These are phyloP conservation scores for Solanum sejunctum DNA, from an alignment of 257 asterid genomes.

Conservation along the genomic window DNA sequence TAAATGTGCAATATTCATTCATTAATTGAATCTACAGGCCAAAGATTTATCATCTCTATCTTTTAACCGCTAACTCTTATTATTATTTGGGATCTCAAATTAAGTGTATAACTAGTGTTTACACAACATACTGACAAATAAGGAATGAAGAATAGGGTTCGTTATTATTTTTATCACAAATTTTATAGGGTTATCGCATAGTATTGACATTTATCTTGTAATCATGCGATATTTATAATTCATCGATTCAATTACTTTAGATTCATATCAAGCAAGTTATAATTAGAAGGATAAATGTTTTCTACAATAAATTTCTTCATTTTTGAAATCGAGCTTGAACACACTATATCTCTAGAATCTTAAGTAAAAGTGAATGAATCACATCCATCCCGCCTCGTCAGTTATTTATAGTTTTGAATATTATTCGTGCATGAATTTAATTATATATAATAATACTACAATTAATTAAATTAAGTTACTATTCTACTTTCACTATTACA, in stretches of 20 bases:
- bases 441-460: not conserved
- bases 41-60: no score
- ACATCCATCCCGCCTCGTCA: not conserved
- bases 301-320: not conserved
- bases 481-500: not conserved
- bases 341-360: not conserved
- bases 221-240: not conserved
- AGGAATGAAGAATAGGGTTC: not conserved
- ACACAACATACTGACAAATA: not conserved
- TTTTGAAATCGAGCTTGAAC: not conserved
- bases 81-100: not conserved
- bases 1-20: not conserved
- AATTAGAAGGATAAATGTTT: not conserved
- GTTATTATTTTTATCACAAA: not conserved
- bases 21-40: no score
- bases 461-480: not conserved
- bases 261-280: not conserved
- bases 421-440: not conserved
- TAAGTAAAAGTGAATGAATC: not conserved
- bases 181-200: not conserved
- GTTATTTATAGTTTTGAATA: not conserved
- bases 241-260: not conserved
- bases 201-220: not conserved
- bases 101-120: not conserved
- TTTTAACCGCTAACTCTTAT: not conserved